phyloP scores from a whole-genome alignment of 2,329 filamentous ascomycete genomes.

The Claviceps pusilla region DNA sequence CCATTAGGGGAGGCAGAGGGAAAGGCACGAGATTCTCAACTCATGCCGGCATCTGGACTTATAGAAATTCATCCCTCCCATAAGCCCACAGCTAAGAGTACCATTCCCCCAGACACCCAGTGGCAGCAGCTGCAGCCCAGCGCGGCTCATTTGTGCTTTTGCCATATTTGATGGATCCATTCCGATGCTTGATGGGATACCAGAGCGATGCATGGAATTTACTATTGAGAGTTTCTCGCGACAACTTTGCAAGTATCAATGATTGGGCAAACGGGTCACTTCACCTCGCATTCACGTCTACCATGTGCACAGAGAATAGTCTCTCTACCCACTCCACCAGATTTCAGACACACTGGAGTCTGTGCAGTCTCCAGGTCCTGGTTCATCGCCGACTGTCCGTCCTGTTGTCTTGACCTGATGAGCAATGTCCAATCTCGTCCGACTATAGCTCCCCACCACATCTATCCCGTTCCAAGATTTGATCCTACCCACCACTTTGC shows the following conservation, averaged over 20 bases:
- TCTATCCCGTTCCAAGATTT: constrained; percentile 6
- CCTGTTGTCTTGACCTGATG: constrained; percentile 3
- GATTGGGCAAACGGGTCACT: not conserved
- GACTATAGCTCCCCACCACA: constrained; percentile 2
- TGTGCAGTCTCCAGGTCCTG: not conserved
- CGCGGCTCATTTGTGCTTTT: not conserved
- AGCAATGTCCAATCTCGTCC: constrained; percentile 5
- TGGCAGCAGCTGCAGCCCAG: constrained; percentile 2
- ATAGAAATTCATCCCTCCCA: not conserved
- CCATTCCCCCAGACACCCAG: not conserved
- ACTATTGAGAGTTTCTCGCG: not conserved
- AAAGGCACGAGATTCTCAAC: not conserved
- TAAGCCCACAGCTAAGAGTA: not conserved
- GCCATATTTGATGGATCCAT: not conserved
- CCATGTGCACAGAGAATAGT: not conserved
- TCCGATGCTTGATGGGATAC: not conserved
- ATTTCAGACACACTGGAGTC: not conserved
- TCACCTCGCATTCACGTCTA: not conserved
- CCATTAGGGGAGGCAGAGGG: not conserved
- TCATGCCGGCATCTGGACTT: not conserved
- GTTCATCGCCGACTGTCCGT: constrained; percentile 4
- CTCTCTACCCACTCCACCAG: not conserved
- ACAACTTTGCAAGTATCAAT: not conserved
- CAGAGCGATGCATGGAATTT: not conserved
- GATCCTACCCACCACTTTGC: constrained; percentile 6